Evolutionary conservation across 2,329 filamentous ascomycete species (phyloP).

Genomic region (Dryadomyces sulphureus): DNA sequence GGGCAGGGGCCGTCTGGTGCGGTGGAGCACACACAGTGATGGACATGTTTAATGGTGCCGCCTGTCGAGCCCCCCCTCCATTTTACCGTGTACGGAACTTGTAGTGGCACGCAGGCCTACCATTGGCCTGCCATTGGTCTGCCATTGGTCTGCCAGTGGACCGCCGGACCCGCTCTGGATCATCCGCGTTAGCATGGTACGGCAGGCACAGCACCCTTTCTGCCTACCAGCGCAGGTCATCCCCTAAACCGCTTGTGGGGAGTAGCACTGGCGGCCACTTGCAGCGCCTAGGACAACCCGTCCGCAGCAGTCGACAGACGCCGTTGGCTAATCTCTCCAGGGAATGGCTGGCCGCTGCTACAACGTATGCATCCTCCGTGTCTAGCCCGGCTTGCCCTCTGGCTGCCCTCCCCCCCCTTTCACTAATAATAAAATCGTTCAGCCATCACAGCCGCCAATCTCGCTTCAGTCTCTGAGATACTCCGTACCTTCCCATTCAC

Average conservation of each 20-base stretch:
- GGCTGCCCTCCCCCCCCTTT: background rate
- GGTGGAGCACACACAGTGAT: no score
- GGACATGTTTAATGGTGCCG: no score
- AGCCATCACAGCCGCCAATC: background rate
- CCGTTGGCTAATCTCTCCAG: background rate
- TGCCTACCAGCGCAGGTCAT: background rate
- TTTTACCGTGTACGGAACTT: background rate
- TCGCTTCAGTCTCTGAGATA: conserved; percentile 1
- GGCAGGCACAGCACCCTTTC: background rate
- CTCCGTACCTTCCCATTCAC: background rate
- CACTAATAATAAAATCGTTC: background rate
- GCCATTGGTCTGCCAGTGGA: background rate
- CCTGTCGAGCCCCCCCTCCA: background rate
- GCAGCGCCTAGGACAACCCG: background rate
- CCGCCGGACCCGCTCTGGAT: background rate
- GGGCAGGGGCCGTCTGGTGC: no score
- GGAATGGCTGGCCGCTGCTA: background rate
- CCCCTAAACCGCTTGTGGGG: conserved; percentile 1
- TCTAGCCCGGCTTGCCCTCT: background rate
- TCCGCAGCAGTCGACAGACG: background rate
- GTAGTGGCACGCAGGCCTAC: no score
- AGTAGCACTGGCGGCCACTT: background rate
- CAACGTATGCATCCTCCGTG: background rate
- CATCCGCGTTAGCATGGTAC: background rate
- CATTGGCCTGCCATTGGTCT: background rate